These are phyloP conservation scores for Claviceps pusilla DNA, from an alignment of 2,329 filamentous ascomycete genomes.

Conservation along the genomic window DNA sequence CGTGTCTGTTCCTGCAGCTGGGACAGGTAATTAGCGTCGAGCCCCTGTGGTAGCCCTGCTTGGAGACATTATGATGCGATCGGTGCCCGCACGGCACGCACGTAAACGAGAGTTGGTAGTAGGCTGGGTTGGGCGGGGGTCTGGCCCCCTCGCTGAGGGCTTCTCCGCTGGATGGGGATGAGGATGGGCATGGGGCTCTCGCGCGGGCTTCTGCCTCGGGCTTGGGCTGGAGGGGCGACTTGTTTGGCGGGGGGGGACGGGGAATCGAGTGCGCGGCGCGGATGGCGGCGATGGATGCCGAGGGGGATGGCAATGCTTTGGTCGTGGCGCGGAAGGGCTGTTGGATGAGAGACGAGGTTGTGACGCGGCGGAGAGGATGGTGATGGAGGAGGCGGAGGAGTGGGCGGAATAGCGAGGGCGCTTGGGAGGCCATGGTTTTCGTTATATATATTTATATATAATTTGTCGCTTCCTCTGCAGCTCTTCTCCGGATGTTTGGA, in stretches of 20 bases:
- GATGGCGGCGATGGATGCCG: slow-evolving; percentile 6
- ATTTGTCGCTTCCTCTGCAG: neutral
- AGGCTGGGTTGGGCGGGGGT: slow-evolving; percentile 34
- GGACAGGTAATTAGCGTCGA: slow-evolving; percentile 84
- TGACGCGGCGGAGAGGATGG: slow-evolving; percentile 8
- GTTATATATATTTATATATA: too few species aligned
- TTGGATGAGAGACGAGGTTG: slow-evolving; percentile 5
- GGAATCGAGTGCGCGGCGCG: slow-evolving; percentile 23
- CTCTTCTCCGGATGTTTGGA: neutral
- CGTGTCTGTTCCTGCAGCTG: slow-evolving; percentile 67
- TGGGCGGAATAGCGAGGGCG: slow-evolving; percentile 8
- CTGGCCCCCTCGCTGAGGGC: slow-evolving; percentile 16
- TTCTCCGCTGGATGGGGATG: slow-evolving; percentile 4
- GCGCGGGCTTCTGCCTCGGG: slow-evolving; percentile 5
- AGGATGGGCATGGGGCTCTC: neutral
- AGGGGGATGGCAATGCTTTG: neutral
- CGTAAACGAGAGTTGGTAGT: slow-evolving; percentile 83
- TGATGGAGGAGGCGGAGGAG: slow-evolving; percentile 7
- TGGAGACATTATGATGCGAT: slow-evolving; percentile 74
- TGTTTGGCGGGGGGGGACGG: slow-evolving; percentile 9
- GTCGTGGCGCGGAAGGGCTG: slow-evolving; percentile 2
- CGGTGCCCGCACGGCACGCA: slow-evolving; percentile 72
- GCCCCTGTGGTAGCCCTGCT: slow-evolving; percentile 88
- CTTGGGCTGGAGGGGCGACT: slow-evolving; percentile 3
- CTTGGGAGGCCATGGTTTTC: slow-evolving; percentile 16